These are phyloP conservation scores for Diaporthe velutina DNA, from an alignment of 2,329 filamentous ascomycete species.

Conservation along the genomic window DNA sequence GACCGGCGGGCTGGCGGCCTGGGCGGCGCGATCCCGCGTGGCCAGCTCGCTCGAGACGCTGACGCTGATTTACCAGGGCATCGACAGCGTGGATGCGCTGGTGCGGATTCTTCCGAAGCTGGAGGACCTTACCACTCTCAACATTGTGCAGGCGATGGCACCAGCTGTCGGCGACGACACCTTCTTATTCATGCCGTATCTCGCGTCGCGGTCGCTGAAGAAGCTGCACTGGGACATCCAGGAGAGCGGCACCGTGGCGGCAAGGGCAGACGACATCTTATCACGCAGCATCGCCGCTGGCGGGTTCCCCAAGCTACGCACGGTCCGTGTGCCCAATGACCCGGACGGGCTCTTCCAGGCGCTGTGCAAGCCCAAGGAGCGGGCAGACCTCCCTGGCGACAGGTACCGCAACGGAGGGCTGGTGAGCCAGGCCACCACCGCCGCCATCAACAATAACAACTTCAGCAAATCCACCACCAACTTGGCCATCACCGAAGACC, in stretches of 20 bases:
- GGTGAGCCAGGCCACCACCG: constrained; percentile 33
- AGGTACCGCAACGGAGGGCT: constrained; percentile 53
- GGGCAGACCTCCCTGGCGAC: constrained; percentile 65
- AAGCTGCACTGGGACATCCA: constrained; percentile 75
- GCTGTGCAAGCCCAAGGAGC: constrained; percentile 74
- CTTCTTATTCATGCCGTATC: constrained; percentile 74
- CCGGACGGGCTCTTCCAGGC: constrained; percentile 77
- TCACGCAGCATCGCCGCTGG: constrained; percentile 71
- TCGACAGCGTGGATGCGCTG: constrained; percentile 68
- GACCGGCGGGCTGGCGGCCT: constrained; percentile 67
- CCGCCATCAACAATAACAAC: background rate
- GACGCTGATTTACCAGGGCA: constrained; percentile 67
- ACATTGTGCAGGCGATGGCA: constrained; percentile 66
- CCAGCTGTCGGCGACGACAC: constrained; percentile 69
- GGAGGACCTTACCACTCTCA: constrained; percentile 60
- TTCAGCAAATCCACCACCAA: background rate
- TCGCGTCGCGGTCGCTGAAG: constrained; percentile 66
- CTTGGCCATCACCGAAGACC: background rate
- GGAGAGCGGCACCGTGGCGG: constrained; percentile 55
- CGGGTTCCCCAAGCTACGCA: constrained; percentile 73
- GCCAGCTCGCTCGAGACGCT: constrained; percentile 62
- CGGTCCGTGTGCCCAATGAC: constrained; percentile 76
- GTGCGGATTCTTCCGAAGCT: constrained; percentile 72
- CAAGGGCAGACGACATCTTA: constrained; percentile 71
- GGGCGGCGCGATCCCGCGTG: constrained; percentile 61